Conservation (phyloP, 2,329 filamentous ascomycete genomes). For the Fonsecaea multimorphosa region DNA sequence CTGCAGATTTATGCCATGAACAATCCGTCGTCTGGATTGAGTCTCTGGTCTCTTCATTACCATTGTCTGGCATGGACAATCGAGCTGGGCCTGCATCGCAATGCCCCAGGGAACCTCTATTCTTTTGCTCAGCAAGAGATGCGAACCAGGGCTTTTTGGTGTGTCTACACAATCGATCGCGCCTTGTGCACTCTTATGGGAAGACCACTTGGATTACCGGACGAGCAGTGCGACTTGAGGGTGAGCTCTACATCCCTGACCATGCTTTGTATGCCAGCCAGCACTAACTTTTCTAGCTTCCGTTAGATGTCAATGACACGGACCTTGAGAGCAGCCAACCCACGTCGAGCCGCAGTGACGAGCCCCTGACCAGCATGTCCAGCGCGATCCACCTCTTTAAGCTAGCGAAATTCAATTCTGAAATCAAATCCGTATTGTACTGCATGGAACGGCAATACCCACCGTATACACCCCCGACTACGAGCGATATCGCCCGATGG, state of each 20-base stretch:
- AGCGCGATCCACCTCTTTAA: slow-evolving; percentile 14
- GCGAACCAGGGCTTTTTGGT: slow-evolving; percentile 13
- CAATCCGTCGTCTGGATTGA: slow-evolving; percentile 10
- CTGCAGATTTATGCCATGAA: slow-evolving; percentile 14
- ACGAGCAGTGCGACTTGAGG: slow-evolving; percentile 12
- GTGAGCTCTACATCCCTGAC: background rate
- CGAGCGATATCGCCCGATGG: slow-evolving; percentile 1
- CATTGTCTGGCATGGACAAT: slow-evolving; percentile 11
- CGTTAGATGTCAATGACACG: slow-evolving; percentile 1
- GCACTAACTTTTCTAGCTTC: background rate
- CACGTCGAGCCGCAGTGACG: background rate
- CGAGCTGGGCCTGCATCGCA: slow-evolving; percentile 15
- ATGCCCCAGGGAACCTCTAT: background rate
- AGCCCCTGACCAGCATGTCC: background rate
- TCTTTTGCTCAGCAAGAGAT: slow-evolving; percentile 8
- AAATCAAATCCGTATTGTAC: slow-evolving; percentile 11
- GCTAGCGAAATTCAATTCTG: slow-evolving; percentile 4
- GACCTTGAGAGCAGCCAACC: background rate
- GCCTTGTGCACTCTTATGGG: slow-evolving; percentile 14
- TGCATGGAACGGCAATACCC: slow-evolving; percentile 4
- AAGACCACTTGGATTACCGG: slow-evolving; percentile 7
- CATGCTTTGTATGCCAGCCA: background rate
- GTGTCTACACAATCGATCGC: slow-evolving; percentile 11
- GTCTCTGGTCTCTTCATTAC: slow-evolving; percentile 12
- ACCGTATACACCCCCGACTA: background rate